Conservation (phyloP, 495 filamentous ascomycete genomes). For the Penicillium macrosclerotiorum region DNA sequence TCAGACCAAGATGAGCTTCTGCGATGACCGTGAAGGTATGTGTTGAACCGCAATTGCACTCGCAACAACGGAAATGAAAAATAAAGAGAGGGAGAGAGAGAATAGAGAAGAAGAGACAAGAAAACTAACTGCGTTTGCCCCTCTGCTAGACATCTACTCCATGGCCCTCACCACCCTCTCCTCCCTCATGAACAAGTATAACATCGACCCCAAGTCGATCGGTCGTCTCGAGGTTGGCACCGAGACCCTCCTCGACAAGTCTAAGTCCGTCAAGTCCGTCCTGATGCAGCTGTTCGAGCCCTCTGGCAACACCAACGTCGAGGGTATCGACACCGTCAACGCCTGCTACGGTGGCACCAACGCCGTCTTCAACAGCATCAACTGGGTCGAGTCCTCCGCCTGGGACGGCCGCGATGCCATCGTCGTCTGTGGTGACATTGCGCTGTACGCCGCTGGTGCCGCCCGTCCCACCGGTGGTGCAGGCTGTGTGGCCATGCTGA, state of each 20-base stretch:
- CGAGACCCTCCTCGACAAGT: slow-evolving; percentile 98
- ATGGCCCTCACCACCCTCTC: slow-evolving; percentile 85
- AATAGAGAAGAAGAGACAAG: no score
- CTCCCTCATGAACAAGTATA: slow-evolving; percentile 88
- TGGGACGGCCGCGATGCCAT: slow-evolving; percentile 97
- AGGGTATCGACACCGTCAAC: slow-evolving; percentile 95
- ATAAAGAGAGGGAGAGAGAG: not conserved
- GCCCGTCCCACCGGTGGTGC: slow-evolving; percentile 95
- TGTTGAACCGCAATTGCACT: slow-evolving; percentile 7
- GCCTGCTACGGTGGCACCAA: slow-evolving; percentile 99
- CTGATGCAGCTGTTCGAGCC: slow-evolving; percentile 94
- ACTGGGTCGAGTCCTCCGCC: slow-evolving; percentile 96
- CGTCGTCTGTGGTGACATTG: slow-evolving; percentile 95
- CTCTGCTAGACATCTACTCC: slow-evolving; percentile 87
- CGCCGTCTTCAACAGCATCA: slow-evolving; percentile 92
- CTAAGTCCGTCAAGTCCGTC: slow-evolving; percentile 99
- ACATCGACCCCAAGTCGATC: slow-evolving; percentile 84
- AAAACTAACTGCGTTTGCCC: not conserved
- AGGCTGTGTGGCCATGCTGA: slow-evolving; percentile 89
- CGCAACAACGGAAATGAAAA: not conserved
- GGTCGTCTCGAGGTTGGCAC: slow-evolving; percentile 96
- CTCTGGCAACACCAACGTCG: slow-evolving; percentile 84
- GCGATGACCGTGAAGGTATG: slow-evolving; percentile 96
- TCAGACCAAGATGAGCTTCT: slow-evolving; percentile 99
- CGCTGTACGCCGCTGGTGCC: slow-evolving; percentile 93